Evolutionary conservation across 192 early-diverging fungal species (phyloP), one percentile per base, ranked within the genome.

Genomic region (Podila minutissima): DNA sequence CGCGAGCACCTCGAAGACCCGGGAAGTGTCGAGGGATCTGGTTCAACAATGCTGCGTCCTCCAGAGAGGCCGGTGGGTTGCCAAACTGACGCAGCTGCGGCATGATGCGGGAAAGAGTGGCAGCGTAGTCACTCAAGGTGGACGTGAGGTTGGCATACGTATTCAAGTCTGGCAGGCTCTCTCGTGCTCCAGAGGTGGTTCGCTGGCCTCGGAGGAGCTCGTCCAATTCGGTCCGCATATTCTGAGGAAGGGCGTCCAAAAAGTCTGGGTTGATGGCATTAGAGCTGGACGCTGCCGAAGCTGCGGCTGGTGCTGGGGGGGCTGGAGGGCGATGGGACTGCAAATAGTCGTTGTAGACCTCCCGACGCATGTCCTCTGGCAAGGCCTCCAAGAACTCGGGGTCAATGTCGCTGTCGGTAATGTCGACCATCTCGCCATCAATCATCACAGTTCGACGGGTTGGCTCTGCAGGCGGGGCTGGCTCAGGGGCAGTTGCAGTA

Each of bases 351-450:
- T 92, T 93, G 41, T 98, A 86, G 9, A 98, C 96, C 83, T 99
- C 98, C 71, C 91, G 89, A 51, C 96, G 93, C 75, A 99, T 82
- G 59, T 98, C 96, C 32, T 97, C 97, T 0, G 98, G 98, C 31
- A 99, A 84, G 3, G 98, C 98, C 71, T 94, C 91, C 64, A 99
- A 85, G 79, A 99, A 99, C 69, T 93, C 93, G 6, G 90, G 88
- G 71, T 99, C 98, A 53, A 99, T 99, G 11, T 95, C 98, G 22
- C 93, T 94, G 24, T 95, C 95, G 1, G 96, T 94, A 48, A 99
- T 96, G 67, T 99, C 97, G 0, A 97, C 86, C 69, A 86, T 68
- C 46, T 89, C 85, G 4, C 97, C 98, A 74, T 94, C 88, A 41
- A 99, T 88, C 50, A 84, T 91, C 0, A 98, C 88, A 28, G 88